These are phyloP conservation scores for Polyporus arcularius DNA, from an alignment of 768 basidiomycete genomes.

Conservation along the genomic window DNA sequence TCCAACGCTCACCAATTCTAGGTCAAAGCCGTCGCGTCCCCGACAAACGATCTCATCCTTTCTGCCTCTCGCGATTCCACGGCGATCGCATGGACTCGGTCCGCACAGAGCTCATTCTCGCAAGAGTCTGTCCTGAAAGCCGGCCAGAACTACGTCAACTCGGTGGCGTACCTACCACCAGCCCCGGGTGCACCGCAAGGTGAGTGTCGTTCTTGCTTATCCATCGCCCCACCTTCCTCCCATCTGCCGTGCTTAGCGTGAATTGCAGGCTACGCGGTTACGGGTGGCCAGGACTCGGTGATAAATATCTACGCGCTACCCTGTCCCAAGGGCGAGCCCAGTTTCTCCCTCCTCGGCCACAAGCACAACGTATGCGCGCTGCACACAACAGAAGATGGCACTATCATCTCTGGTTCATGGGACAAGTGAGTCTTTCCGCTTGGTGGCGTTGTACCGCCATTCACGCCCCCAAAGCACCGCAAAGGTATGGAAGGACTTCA, in stretches of 20 bases:
- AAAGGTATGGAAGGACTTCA: conserved; percentile 88
- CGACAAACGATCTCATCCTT: conserved; percentile 74
- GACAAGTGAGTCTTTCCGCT: conserved; percentile 66
- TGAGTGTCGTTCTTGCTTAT: conserved; percentile 33
- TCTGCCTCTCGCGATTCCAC: conserved; percentile 93
- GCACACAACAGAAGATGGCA: conserved; percentile 65
- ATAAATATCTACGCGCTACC: conserved; percentile 79
- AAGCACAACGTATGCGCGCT: conserved; percentile 88
- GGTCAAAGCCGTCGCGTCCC: conserved; percentile 83
- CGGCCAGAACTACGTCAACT: conserved; percentile 77
- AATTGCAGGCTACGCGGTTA: conserved; percentile 69
- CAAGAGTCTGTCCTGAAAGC: conserved; percentile 57
- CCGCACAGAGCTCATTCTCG: conserved; percentile 50
- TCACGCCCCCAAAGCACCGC: conserved; percentile 65
- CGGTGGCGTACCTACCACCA: conserved; percentile 78
- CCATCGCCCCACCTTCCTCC: conserved; percentile 5
- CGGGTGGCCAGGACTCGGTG: conserved; percentile 87
- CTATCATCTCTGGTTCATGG: conserved; percentile 95
- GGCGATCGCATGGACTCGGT: conserved; percentile 80
- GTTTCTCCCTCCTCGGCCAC: conserved; percentile 85
- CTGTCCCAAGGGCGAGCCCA: conserved; percentile 67
- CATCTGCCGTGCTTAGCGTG: conserved; percentile 9
- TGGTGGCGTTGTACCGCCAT: neutral
- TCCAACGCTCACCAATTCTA: conserved; percentile 37
- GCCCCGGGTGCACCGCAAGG: conserved; percentile 69